These are phyloP conservation scores for Lipomyces orientalis DNA, from an alignment of 805 yeast genomes.

Conservation along the genomic window DNA sequence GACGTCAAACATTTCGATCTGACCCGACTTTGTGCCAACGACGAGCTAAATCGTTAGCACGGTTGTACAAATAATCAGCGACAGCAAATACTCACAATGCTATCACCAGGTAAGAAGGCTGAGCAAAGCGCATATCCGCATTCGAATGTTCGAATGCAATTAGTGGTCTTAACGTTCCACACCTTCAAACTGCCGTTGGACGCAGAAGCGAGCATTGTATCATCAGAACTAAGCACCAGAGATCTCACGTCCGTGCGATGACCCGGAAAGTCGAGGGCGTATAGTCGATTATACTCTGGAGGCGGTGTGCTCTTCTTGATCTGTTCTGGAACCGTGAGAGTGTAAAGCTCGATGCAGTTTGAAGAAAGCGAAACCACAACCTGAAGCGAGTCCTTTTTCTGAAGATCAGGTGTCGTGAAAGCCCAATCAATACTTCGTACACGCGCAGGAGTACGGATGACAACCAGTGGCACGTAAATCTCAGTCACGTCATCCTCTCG, in stretches of 20 bases:
- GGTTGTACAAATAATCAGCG: neutral
- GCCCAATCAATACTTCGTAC: conserved; percentile 74
- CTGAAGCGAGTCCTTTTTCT: conserved; percentile 55
- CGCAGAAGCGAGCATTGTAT: conserved; percentile 81
- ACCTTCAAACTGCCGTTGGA: conserved; percentile 87
- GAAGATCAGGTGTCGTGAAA: conserved; percentile 39
- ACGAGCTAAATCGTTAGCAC: conserved; percentile 50
- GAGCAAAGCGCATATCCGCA: conserved; percentile 85
- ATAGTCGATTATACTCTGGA: conserved; percentile 47
- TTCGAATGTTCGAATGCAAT: conserved; percentile 84
- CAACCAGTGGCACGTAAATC: conserved; percentile 69
- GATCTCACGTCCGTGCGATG: conserved; percentile 90
- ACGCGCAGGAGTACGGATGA: conserved; percentile 67
- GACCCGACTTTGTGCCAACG: conserved; percentile 88
- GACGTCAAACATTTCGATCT: conserved; percentile 81
- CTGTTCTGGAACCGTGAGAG: conserved; percentile 57
- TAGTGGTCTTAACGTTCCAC: conserved; percentile 77
- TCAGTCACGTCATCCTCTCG: conserved; percentile 55
- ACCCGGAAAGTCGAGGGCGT: conserved; percentile 75
- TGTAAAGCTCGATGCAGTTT: conserved; percentile 76
- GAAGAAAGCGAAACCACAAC: conserved; percentile 69
- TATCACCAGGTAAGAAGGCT: conserved; percentile 88
- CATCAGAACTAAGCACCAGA: conserved; percentile 80
- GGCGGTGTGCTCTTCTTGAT: conserved; percentile 51
- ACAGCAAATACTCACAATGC: conserved; percentile 51